Base-by-base conservation (phyloP, 495 filamentous ascomycete species). In the Neurospora intermedia region DNA sequence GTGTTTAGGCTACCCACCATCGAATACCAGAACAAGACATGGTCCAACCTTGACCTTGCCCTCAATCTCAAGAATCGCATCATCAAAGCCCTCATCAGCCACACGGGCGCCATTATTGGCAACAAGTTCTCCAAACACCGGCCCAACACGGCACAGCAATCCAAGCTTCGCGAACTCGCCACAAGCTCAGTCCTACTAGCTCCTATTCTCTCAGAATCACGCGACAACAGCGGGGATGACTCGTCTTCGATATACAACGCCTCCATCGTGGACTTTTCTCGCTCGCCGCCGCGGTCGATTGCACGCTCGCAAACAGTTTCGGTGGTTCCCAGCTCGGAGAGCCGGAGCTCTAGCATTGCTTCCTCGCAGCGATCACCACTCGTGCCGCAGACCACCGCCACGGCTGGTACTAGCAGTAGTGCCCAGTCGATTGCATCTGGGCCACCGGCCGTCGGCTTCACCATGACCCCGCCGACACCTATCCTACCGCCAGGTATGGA, bases 11-110 rank as follows among this genome's bases (percentile, higher is more conserved):
- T 99, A 78, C 96, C 96, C 8, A 91, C 92, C 18, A 89, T 99
- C 46, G 96, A 99, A 79, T 98, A 97, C 80, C 88, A 93, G 69
- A 98, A 99, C 84, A 98, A 98, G 83, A 98, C 94, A 11, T 99
- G 96, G 96, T 98, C 95, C 20, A 98, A 98, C 80, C 89, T 98
- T 9, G 96, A 99, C 75, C 88, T 99, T 13, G 94, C 95, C 1
- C 84, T 98, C 69, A 91, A 92, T 23, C 84, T 99, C 66, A 98
- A 99, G 86, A 93, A 92, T 75, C 94, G 96, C 71, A 92, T 98
- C 75, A 96, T 97, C 80, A 91, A 91, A 77, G 96, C 96, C 1
- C 87, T 99, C 27, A 94, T 99, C 77, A 95, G 93, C 40, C 96
- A 99, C 80, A 93, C 94, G 3, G 95, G 94, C 31, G 94, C 96